These are phyloP conservation scores for Saksenaea vasiformis DNA, from an alignment of 371 early-diverging fungal genomes.

Conservation along the genomic window DNA sequence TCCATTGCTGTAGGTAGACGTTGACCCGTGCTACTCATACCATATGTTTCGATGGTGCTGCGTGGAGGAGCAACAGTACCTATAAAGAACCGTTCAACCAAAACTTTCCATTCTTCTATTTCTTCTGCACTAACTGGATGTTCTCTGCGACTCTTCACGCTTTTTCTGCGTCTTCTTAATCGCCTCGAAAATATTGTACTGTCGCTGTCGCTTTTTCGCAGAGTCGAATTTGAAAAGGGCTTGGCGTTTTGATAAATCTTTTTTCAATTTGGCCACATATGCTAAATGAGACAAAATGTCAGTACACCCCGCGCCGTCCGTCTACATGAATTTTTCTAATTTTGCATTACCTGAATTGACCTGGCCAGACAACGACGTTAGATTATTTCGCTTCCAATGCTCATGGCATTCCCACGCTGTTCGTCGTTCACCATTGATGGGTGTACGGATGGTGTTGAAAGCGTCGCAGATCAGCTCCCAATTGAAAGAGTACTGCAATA, in stretches of 20 bases:
- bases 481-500: constrained; percentile 64
- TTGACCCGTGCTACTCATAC: constrained; percentile 47
- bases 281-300: constrained; percentile 13
- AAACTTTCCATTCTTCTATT: background rate
- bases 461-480: constrained; percentile 71
- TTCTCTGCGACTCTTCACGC: constrained; percentile 47
- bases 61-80: constrained; percentile 40
- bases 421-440: constrained; percentile 57
- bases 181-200: constrained; percentile 48
- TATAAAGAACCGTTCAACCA: background rate
- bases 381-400: constrained; percentile 50
- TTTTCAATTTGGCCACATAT: constrained; percentile 27
- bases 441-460: constrained; percentile 54
- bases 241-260: constrained; percentile 33
- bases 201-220: constrained; percentile 38
- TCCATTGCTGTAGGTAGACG: constrained; percentile 71
- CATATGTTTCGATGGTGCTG: constrained; percentile 47
- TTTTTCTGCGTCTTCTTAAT: constrained; percentile 53
- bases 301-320: constrained; percentile 20
- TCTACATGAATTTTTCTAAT: constrained; percentile 19
- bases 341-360: constrained; percentile 42
- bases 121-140: constrained; percentile 3
- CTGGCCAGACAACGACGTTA: constrained; percentile 48
- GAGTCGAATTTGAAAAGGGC: constrained; percentile 38
- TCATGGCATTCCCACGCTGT: constrained; percentile 71